Base-by-base conservation (phyloP, 768 basidiomycete genomes). In the Auricularia sp. region DNA sequence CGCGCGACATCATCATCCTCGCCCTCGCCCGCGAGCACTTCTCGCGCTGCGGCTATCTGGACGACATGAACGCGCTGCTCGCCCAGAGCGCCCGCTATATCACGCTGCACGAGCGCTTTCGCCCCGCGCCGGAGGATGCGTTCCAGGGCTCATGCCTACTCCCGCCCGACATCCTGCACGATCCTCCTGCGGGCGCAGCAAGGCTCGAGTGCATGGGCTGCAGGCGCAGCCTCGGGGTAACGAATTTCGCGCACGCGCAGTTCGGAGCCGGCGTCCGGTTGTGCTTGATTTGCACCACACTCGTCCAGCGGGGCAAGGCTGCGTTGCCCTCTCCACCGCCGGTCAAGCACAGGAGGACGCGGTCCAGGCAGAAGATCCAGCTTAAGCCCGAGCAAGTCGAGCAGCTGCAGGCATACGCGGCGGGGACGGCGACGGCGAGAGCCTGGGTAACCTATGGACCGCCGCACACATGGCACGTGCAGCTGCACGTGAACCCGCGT, bases 1-100 rank as follows among this genome's bases (percentile, higher is more conserved):
- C 78, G 4, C 75, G 76, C 65, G 80, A 81, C 69, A 76, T 80
- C 62, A 71, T 73, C 39, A 72, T 79, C 65, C 77, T 81, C 63
- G 72, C 69, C 18, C 66, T 69, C 1, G 72, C 80, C 21, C 76
- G 77, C 68, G 69, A 71, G 3, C 67, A 75, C 59, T 80, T 81
- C 64, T 14, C 39, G 42, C 39, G 42, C 14, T 63, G 61, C 34
- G 66, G 66, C 13, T 71, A 69, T 64, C 64, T 73, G 24, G 18
- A n/a, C 37, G 35, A 54, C 6, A 64, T 65, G 29, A 3, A 14
- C 29, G 14, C 34, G 11, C 70, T 72, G 37, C 61, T 65, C 10
- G 36, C 35, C 2, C 65, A 69, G 47, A 69, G 69, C n/a, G 61
- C 61, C 33, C 66, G 66, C 2, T 73, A 71, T 66, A 62, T 72